Evolutionary conservation across 495 filamentous ascomycete genomes (phyloP).

Genomic region (Neurospora sp.): DNA sequence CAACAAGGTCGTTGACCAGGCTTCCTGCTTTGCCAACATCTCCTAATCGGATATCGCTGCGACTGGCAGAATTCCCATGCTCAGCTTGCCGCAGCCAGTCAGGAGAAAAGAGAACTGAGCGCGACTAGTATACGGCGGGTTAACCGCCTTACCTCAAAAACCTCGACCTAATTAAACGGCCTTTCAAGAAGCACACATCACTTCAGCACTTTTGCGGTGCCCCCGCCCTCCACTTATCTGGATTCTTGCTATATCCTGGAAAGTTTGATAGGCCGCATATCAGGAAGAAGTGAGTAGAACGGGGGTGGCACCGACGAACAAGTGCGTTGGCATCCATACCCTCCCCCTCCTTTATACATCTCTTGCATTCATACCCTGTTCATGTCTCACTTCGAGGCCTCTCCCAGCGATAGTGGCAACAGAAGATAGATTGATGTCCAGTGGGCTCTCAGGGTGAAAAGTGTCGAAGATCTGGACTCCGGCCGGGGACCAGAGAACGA

Average conservation of each 20-base stretch:
- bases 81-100: neutral
- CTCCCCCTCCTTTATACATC: neutral
- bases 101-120: neutral
- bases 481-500: neutral
- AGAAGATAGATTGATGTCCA: neutral
- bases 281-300: neutral
- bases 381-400: slow-evolving; percentile 11
- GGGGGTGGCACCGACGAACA: neutral
- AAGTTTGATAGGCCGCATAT: neutral
- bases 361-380: slow-evolving; percentile 7
- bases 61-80: neutral
- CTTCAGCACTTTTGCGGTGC: neutral
- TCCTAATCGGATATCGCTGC: neutral
- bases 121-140: neutral
- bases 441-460: neutral
- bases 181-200: neutral
- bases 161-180: neutral
- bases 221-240: neutral
- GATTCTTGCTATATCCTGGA: neutral
- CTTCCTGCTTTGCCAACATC: neutral
- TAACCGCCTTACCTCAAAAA: neutral
- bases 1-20: neutral
- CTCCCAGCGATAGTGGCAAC: slow-evolving; percentile 8
- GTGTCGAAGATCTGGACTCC: neutral
- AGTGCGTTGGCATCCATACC: neutral